phyloP scores from a whole-genome alignment of 1,284 basidiomycete genomes.

The Xerocomus cyaneibrunnescens region DNA sequence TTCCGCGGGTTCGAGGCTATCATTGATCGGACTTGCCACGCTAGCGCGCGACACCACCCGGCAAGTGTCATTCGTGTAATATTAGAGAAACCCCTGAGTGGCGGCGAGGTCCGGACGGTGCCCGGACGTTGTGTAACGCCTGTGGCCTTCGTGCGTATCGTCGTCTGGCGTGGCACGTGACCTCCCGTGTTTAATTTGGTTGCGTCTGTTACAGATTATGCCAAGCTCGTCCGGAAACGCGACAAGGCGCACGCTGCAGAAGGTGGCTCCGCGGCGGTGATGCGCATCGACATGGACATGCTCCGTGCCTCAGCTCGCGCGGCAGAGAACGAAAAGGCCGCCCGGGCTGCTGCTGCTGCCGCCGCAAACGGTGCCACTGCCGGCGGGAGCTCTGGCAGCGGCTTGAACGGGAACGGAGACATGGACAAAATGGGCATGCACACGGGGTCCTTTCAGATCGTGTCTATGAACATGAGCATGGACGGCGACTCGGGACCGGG shows the following conservation, averaged over 20 bases:
- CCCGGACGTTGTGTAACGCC: slow-evolving; percentile 77
- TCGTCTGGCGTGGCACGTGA: slow-evolving; percentile 1
- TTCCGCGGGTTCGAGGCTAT: slow-evolving; percentile 9
- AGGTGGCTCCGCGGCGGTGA: slow-evolving; percentile 40
- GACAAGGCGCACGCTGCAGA: slow-evolving; percentile 58
- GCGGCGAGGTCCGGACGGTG: slow-evolving; percentile 77
- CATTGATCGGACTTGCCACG: slow-evolving; percentile 25
- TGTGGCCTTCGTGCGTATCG: slow-evolving; percentile 72
- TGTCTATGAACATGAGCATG: slow-evolving; percentile 28
- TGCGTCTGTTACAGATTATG: slow-evolving; percentile 56
- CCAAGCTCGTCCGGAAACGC: slow-evolving; percentile 72
- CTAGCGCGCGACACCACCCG: slow-evolving; percentile 77
- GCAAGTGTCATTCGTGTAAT: slow-evolving; percentile 81
- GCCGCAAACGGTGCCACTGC: slow-evolving; percentile 4
- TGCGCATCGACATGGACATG: slow-evolving; percentile 69
- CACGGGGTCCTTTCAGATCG: slow-evolving; percentile 54
- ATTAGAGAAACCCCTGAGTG: slow-evolving; percentile 84
- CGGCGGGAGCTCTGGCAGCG: slow-evolving; percentile 1
- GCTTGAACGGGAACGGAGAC: slow-evolving; percentile 14
- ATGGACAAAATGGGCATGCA: slow-evolving; percentile 44
- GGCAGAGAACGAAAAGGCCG: slow-evolving; percentile 41
- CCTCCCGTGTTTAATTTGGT: slow-evolving; percentile 37
- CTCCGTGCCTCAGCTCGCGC: slow-evolving; percentile 69
- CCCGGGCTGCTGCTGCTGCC: slow-evolving; percentile 25
- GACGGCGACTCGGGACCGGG: slow-evolving; percentile 19